phyloP scores from a whole-genome alignment of 108 stramenopile genomes.

The Cyclotella sp. region DNA sequence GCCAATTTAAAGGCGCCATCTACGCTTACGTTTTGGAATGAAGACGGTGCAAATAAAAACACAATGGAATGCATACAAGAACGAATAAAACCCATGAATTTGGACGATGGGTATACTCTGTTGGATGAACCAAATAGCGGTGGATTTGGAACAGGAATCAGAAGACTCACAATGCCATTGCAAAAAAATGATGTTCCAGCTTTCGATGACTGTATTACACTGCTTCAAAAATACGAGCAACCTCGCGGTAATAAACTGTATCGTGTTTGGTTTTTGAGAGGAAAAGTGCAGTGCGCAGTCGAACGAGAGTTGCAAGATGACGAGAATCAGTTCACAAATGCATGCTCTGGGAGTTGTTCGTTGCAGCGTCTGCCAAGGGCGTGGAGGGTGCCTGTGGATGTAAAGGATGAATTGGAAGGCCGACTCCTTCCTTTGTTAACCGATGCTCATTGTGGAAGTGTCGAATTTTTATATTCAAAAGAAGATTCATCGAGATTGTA shows the following conservation, averaged over 20 bases:
- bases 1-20: neutral
- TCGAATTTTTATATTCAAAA: slow-evolving; percentile 3
- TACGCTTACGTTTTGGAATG: slow-evolving; percentile 1
- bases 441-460: slow-evolving; percentile 9
- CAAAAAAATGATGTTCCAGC: neutral
- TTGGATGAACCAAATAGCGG: neutral
- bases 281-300: slow-evolving; percentile 9
- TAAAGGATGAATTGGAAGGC: neutral
- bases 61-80: neutral
- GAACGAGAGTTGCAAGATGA: slow-evolving; percentile 8
- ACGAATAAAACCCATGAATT: neutral
- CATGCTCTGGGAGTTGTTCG: slow-evolving; percentile 10
- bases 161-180: neutral
- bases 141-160: slow-evolving; percentile 4
- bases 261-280: slow-evolving; percentile 7
- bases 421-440: neutral
- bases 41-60: neutral
- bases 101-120: neutral
- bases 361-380: neutral
- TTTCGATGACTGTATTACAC: neutral
- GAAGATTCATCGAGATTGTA: slow-evolving; percentile 5
- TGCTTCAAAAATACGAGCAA: slow-evolving; percentile 9
- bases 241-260: slow-evolving; percentile 6
- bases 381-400: neutral
- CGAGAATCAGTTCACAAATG: slow-evolving; percentile 8